Base-by-base conservation (phyloP, 768 basidiomycete genomes). In the Pleurotus eryngii region DNA sequence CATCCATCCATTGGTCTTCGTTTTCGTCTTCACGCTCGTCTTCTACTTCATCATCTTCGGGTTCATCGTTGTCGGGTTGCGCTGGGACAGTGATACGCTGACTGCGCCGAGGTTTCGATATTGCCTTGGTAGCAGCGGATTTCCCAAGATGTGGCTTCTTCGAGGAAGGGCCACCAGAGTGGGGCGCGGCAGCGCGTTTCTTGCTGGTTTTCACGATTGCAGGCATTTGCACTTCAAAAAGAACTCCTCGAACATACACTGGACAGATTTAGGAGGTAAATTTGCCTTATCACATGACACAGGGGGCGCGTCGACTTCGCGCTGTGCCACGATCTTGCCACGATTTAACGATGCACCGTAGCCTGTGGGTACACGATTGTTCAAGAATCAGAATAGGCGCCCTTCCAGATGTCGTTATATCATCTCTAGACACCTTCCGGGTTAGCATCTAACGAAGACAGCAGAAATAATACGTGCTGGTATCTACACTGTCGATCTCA, bases 101-200 rank as follows among this genome's bases (percentile, higher is more conserved):
- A 63, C 81, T 83, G n/a, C 88, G 80, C 81, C 57, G 74, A 70
- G 53, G 69, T 64, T 62, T 77, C 74, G 50, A 67, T 26, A 43
- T 49, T 58, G 62, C 64, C 40, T 62, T 59, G 47, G 57, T 59
- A 5, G 51, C 37, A 37, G 69, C 57, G 2, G 30, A 35, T 46
- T 74, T 73, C 39, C 78, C 79, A 4, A 78, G 58, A 59, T 80
- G 81, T 1, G 68, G 65, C 67, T 84, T 87, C 72, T 89, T 88
- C 20, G 71, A 11, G 55, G 74, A 76, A 3, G 79, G 76, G 1
- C 37, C 51, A 7, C 81, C 81, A 37, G 69, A 68, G 61, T 82
- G 81, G 2, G 77, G 70, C 0, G 70, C 26, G 1, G 81, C 78
- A 11, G 74, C 60, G 49, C 87, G 74, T 65, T 86, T 90, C 67